Conservation (phyloP, 192 early-diverging fungal species). For the Coemansia sp. region DNA sequence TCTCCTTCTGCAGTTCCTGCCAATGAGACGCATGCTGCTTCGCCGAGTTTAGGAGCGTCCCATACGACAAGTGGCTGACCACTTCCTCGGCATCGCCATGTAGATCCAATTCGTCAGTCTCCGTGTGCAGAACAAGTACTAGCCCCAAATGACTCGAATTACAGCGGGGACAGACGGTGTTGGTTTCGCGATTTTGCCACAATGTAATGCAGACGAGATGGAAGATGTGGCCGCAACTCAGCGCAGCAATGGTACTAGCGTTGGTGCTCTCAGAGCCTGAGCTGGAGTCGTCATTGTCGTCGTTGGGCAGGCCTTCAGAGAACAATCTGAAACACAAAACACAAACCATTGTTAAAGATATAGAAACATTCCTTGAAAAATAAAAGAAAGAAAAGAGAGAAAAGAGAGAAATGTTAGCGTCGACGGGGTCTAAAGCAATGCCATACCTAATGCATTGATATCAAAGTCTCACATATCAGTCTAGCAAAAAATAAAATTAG, state of each 20-base stretch:
- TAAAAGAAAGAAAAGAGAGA: background rate
- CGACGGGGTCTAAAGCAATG: no score
- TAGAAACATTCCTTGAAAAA: background rate
- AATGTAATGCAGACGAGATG: background rate
- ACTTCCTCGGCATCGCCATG: background rate
- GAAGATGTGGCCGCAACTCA: background rate
- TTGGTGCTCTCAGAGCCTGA: background rate
- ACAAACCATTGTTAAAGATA: constrained; percentile 7
- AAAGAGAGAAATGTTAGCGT: no score
- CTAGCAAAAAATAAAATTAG: background rate
- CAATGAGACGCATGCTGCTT: background rate
- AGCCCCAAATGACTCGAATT: background rate
- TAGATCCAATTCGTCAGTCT: background rate
- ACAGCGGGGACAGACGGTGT: background rate
- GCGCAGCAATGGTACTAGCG: background rate
- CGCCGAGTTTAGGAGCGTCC: background rate
- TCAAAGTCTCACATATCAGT: background rate
- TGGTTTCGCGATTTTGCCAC: background rate
- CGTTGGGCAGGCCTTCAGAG: background rate
- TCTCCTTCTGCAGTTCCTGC: background rate
- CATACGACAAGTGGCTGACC: background rate
- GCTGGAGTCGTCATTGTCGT: background rate
- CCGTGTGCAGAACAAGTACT: background rate
- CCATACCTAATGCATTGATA: background rate
- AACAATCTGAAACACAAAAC: background rate